phyloP scores from a whole-genome alignment of 805 yeast genomes.

The Kregervanrija pseudodelftensis region DNA sequence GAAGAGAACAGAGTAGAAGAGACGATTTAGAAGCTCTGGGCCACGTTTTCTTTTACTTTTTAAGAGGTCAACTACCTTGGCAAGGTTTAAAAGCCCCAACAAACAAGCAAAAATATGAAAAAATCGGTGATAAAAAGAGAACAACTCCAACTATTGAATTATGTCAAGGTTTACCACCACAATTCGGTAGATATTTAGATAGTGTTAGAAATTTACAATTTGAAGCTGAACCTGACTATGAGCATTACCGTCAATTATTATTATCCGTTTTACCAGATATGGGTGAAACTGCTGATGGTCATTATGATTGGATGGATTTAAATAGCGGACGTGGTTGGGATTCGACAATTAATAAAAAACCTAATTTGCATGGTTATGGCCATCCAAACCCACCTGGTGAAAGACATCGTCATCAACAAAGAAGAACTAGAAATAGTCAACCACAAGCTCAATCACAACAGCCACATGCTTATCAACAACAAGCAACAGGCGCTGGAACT shows the following conservation, averaged over 20 bases:
- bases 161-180: conserved; percentile 84
- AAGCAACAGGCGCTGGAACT: conserved; percentile 18
- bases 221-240: conserved; percentile 93
- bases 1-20: conserved; percentile 93
- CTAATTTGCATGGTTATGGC: conserved; percentile 93
- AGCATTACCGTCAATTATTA: conserved; percentile 71
- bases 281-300: conserved; percentile 72
- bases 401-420: conserved; percentile 36
- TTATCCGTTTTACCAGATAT: conserved; percentile 69
- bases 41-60: conserved; percentile 91
- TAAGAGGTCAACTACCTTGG: conserved; percentile 96
- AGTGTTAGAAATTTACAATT: conserved; percentile 83
- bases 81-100: conserved; percentile 98
- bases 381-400: conserved; percentile 81
- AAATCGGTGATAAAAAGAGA: conserved; percentile 94
- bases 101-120: conserved; percentile 94
- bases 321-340: conserved; percentile 98
- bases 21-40: conserved; percentile 96
- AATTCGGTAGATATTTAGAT: conserved; percentile 86
- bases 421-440: conserved; percentile 26
- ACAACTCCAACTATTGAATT: conserved; percentile 80
- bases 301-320: conserved; percentile 96
- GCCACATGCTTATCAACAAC: conserved; percentile 4
- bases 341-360: conserved; percentile 78
- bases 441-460: conserved; percentile 16